These are phyloP conservation scores for Penicillium sp. DNA, from an alignment of 2,329 filamentous ascomycete species.

Conservation along the genomic window DNA sequence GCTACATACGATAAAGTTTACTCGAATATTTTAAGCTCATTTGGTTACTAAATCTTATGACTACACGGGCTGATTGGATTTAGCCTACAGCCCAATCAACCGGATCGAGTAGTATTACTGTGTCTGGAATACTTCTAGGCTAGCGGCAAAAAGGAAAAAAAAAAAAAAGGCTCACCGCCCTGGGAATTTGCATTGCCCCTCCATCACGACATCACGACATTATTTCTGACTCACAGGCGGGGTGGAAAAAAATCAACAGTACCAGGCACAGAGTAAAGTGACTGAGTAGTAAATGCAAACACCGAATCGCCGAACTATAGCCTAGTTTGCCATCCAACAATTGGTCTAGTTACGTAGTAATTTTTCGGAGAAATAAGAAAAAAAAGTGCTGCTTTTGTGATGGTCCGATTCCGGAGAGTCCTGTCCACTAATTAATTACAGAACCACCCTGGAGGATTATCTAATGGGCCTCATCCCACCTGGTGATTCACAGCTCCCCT, in stretches of 20 bases:
- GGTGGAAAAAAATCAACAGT: not conserved
- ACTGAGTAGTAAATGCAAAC: not conserved
- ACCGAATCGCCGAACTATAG: not conserved
- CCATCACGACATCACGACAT: slow-evolving; percentile 5
- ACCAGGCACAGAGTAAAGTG: not conserved
- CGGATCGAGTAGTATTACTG: not conserved
- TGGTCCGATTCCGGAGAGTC: slow-evolving; percentile 18
- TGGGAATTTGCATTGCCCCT: slow-evolving; percentile 13
- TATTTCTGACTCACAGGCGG: slow-evolving; percentile 1
- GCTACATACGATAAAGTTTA: too few relatives aligned
- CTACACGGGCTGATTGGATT: not conserved
- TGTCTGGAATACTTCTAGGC: not conserved
- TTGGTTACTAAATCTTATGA: not conserved
- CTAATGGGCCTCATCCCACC: slow-evolving; percentile 7
- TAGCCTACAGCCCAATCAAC: not conserved
- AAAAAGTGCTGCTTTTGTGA: not conserved
- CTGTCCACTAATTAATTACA: not conserved
- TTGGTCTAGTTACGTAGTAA: not conserved
- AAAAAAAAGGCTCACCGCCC: slow-evolving; percentile 14
- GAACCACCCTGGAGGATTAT: not conserved
- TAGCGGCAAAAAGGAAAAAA: slow-evolving; percentile 1
- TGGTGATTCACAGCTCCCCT: slow-evolving; percentile 3
- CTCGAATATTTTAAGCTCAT: not conserved
- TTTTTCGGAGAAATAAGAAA: too few relatives aligned
- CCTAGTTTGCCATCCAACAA: not conserved